Evolutionary conservation across 371 early-diverging fungal genomes (phyloP).

Genomic region (Mucor saturninus): DNA sequence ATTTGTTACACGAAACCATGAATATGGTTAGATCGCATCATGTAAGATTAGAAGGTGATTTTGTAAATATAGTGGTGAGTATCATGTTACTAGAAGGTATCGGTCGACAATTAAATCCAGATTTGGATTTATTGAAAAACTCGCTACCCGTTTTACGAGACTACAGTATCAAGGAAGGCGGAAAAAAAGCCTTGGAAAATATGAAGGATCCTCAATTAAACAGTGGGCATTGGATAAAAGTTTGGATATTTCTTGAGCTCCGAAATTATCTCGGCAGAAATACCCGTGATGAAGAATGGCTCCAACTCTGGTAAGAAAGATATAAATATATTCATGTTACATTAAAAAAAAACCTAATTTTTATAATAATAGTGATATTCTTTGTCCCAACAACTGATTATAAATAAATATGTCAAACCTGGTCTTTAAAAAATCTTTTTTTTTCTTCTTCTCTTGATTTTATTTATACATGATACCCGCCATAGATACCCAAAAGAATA

Average conservation of each 20-base stretch:
- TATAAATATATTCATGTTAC: not conserved
- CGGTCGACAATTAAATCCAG: conserved; percentile 87
- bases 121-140: conserved; percentile 88
- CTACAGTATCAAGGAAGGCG: conserved; percentile 64
- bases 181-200: conserved; percentile 57
- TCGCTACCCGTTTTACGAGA: conserved; percentile 80
- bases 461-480: conserved; percentile 10
- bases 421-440: not conserved
- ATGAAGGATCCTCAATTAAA: conserved; percentile 50
- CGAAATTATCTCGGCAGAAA: conserved; percentile 63
- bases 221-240: conserved; percentile 68
- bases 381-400: conserved; percentile 25
- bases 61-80: conserved; percentile 89
- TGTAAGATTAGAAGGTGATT: conserved; percentile 92
- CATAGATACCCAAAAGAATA: conserved; percentile 24
- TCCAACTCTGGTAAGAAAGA: conserved; percentile 45
- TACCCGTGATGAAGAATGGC: conserved; percentile 54
- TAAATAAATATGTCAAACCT: not conserved
- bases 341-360: not conserved
- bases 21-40: conserved; percentile 88
- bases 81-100: conserved; percentile 94
- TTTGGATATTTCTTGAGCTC: conserved; percentile 81
- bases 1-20: conserved; percentile 80
- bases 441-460: not conserved
- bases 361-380: conserved; percentile 26